Percentiles rank a stretch among this genome's conserved stretches.
Evolutionary conservation across 1,284 basidiomycete species (phyloP).

Genomic region (Boletus smithii): DNA sequence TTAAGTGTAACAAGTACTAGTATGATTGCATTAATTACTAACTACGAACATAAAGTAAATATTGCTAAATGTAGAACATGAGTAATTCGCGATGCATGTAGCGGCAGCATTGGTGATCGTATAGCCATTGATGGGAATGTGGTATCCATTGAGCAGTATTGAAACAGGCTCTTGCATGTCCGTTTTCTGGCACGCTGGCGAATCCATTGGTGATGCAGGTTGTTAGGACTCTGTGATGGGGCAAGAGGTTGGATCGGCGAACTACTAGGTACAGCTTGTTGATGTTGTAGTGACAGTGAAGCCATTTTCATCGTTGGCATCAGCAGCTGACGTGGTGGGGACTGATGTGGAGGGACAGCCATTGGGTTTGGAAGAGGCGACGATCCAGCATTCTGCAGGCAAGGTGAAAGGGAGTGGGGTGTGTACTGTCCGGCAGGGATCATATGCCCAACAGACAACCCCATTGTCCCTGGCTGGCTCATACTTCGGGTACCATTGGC

Average conservation of each 20-base stretch:
- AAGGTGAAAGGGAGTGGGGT: slow-evolving; percentile 50
- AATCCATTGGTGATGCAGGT: slow-evolving; percentile 8
- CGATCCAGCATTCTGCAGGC: slow-evolving; percentile 47
- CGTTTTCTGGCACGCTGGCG: slow-evolving; percentile 44
- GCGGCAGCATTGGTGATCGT: slow-evolving; percentile 35
- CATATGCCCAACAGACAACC: slow-evolving; percentile 33
- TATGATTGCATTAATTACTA: too few relatives aligned
- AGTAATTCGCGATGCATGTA: too few relatives aligned
- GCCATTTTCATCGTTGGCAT: slow-evolving; percentile 52
- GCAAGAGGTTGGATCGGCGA: too few relatives aligned
- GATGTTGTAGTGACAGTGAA: slow-evolving; percentile 63
- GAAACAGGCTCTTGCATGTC: slow-evolving; percentile 37
- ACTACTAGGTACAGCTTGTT: slow-evolving; percentile 47
- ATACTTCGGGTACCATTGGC: slow-evolving; percentile 51
- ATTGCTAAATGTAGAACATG: too few relatives aligned
- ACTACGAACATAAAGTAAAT: too few relatives aligned
- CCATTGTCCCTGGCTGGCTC: slow-evolving; percentile 35
- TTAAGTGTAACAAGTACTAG: too few relatives aligned
- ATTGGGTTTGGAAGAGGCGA: slow-evolving; percentile 44
- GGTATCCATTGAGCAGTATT: slow-evolving; percentile 44
- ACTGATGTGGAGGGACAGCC: slow-evolving; percentile 44
- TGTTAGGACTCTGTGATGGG: slow-evolving; percentile 27
- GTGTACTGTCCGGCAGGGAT: slow-evolving; percentile 41
- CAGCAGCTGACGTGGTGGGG: slow-evolving; percentile 54
- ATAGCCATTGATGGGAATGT: slow-evolving; percentile 45